Evolutionary conservation across 2,329 filamentous ascomycete genomes (phyloP).

Genomic region (Talaromyces sp.): DNA sequence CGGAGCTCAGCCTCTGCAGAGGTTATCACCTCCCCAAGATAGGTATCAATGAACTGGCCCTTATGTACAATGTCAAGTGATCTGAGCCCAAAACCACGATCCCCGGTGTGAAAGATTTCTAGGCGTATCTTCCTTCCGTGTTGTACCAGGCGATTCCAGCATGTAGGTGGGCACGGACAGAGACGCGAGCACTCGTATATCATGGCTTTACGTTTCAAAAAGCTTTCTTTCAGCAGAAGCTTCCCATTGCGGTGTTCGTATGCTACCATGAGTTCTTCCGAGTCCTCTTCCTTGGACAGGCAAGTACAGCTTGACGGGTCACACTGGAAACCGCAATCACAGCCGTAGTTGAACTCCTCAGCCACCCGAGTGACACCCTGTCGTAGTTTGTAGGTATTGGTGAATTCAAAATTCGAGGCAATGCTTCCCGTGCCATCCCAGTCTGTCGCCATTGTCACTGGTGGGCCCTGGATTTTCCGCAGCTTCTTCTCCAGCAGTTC

Average conservation of each 20-base stretch:
- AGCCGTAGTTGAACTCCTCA: slow-evolving; percentile 34
- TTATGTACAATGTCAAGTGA: slow-evolving; percentile 35
- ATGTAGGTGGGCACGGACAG: slow-evolving; percentile 36
- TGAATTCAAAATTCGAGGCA: slow-evolving; percentile 38
- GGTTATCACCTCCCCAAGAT: slow-evolving; percentile 46
- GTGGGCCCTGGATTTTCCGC: slow-evolving; percentile 27
- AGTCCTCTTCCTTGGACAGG: slow-evolving; percentile 30
- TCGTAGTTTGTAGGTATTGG: slow-evolving; percentile 35
- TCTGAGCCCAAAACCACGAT: slow-evolving; percentile 44
- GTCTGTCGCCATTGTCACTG: slow-evolving; percentile 24
- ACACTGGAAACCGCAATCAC: slow-evolving; percentile 30
- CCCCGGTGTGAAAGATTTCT: slow-evolving; percentile 43
- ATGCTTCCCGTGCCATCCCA: slow-evolving; percentile 19
- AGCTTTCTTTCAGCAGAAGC: slow-evolving; percentile 29
- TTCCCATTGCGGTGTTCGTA: slow-evolving; percentile 27
- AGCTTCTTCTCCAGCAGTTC: slow-evolving; percentile 27
- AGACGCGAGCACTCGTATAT: slow-evolving; percentile 42
- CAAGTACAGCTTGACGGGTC: slow-evolving; percentile 29
- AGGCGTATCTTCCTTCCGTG: slow-evolving; percentile 38
- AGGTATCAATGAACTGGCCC: slow-evolving; percentile 47
- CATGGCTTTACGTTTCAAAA: slow-evolving; percentile 34
- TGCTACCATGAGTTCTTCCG: slow-evolving; percentile 29
- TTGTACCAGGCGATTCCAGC: slow-evolving; percentile 44
- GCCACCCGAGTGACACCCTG: slow-evolving; percentile 29
- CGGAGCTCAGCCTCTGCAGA: slow-evolving; percentile 35